phyloP scores from a whole-genome alignment of 192 early-diverging fungal species.

The Dissophora ornata region DNA sequence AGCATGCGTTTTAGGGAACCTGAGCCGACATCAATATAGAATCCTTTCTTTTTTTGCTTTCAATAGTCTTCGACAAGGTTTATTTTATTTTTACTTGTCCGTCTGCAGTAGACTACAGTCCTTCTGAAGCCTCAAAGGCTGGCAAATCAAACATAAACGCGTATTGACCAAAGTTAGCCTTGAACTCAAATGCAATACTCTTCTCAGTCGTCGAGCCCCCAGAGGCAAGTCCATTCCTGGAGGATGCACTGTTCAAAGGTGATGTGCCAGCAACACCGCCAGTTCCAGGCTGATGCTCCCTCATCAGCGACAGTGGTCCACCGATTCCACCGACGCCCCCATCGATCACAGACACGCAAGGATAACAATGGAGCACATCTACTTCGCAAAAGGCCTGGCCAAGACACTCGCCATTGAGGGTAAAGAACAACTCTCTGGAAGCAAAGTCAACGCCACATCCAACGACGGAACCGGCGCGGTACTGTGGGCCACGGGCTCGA shows the following conservation, averaged over 20 bases:
- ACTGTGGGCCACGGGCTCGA: conserved; percentile 35
- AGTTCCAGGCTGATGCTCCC: conserved; percentile 9
- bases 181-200: conserved; percentile 41
- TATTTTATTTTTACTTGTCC: too few relatives aligned
- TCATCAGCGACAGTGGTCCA: conserved; percentile 29
- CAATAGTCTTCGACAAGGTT: too few relatives aligned
- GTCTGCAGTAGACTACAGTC: too few relatives aligned
- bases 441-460: conserved; percentile 52
- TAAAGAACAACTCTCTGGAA: conserved; percentile 45
- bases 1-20: too few relatives aligned
- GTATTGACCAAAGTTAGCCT: conserved; percentile 49
- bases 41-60: too few relatives aligned
- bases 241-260: too few relatives aligned
- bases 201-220: background rate
- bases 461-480: conserved; percentile 32
- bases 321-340: conserved; percentile 33
- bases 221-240: too few relatives aligned
- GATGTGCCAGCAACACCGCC: too few relatives aligned
- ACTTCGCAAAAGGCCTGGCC: conserved; percentile 48
- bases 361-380: conserved; percentile 45
- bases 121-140: conserved; percentile 34
- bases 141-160: conserved; percentile 47
- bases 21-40: too few relatives aligned
- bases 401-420: conserved; percentile 45
- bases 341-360: conserved; percentile 40